Evolutionary conservation across 305 asterid species (phyloP).

Genomic region (Fraxinus sp.): DNA sequence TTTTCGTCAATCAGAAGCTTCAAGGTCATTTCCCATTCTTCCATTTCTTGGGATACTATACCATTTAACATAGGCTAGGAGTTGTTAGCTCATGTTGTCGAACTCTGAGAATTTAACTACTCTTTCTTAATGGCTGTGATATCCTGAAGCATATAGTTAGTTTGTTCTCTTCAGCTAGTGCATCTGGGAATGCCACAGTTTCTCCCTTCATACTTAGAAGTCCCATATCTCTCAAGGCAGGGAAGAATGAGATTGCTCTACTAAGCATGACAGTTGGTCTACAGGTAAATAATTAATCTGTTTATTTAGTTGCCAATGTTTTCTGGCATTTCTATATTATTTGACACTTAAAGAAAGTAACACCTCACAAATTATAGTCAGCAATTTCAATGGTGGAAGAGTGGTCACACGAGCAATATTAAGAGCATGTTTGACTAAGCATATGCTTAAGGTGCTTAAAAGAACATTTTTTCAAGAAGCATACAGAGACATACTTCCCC

Average conservation of each 20-base stretch:
- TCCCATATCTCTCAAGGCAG: conserved; percentile 63
- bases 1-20: conserved; percentile 71
- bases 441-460: not conserved
- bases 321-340: not conserved
- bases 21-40: conserved; percentile 52
- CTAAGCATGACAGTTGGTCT: conserved; percentile 88
- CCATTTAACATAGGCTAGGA: not conserved
- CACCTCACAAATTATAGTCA: not conserved
- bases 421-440: not conserved
- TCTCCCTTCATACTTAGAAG: conserved; percentile 52
- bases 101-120: not conserved
- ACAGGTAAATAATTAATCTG: conserved; percentile 43
- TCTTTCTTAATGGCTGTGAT: conserved; percentile 14
- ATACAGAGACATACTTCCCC: not conserved
- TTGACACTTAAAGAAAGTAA: not conserved
- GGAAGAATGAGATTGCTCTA: conserved; percentile 76
- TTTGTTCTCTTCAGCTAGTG: conserved; percentile 60
- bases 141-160: conserved; percentile 22
- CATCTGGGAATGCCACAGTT: conserved; percentile 76
- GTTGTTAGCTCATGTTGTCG: conserved; percentile 7
- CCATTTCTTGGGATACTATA: conserved; percentile 7
- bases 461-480: not conserved
- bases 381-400: not conserved
- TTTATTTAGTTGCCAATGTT: conserved; percentile 11
- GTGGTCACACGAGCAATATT: not conserved